Base-by-base conservation (phyloP, 495 filamentous ascomycete genomes). In the Acidiella bohemica region DNA sequence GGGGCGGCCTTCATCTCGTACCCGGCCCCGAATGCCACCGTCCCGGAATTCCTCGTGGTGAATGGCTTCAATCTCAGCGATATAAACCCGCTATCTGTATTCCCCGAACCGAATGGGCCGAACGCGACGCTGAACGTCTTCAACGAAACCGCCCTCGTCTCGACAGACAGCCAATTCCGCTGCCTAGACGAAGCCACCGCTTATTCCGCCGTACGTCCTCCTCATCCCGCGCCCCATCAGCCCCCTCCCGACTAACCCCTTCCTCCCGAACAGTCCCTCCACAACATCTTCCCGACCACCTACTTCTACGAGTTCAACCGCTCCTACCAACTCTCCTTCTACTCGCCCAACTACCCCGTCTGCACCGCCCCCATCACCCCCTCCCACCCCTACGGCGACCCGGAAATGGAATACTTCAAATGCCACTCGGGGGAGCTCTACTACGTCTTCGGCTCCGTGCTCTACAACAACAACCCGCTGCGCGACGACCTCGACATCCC, bases 271-370 rank as follows among this genome's bases (percentile, higher is more conserved):
- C 25, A 27, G 25, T 4, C 17, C 35, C 38, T 12, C 53, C 60
- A 47, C 42, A 30, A 29, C 54, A 55, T 36, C 39, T 70, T 51
- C 45, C 42, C 38, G 18, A 46, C 9, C 11, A 46, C 37, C 12
- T 71, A 57, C 39, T 66, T 62, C 49, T 68, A 58, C 47, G 68
- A 71, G 46, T 70, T 73, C 49, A 63, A 71, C 51, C 53, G 69
- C 3, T 60, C 59, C 3, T 75, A 74, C 49, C 70, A 73, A 50
- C 62, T 61, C 10, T 46, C 46, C 3, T 59, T 59, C 44, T 71
- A 60, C 54, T 37, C 23, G 53, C 69, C 69, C 3, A 56, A 60
- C 14, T 53, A 51, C 2, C 60, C 64, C 46, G 28, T 34, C 43
- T 71, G 68, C 53, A 55, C 66, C 27, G 51, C 68, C 21, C 66